Base-by-base conservation (phyloP, 306 rosid species). In the Casuarina glauca region DNA sequence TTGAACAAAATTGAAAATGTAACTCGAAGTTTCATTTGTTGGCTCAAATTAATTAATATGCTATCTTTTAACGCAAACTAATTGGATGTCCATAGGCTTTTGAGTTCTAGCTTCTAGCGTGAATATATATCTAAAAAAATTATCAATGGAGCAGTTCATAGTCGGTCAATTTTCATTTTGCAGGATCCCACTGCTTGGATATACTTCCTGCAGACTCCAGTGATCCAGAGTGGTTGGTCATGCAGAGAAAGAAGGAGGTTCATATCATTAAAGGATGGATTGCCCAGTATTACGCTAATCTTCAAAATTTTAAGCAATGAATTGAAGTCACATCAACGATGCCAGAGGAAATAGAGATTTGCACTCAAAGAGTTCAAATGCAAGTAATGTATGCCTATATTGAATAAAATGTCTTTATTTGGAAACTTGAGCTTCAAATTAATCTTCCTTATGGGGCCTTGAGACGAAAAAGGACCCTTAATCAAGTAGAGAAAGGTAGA, bases 111-210 rank as follows among this genome's bases (percentile, higher is more conserved):
- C 3, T 49, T 15, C 2, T 49, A 49, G 13, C 13, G 53, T 49
- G 13, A 11, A 49, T 49, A 49, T 9, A 49, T 15, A 10, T 49
- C 2, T 49, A 35, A 64, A 19, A 45, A 76, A 15, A 49, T 19
- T 16, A 50, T 75, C 9, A 57, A 38, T 10, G 42, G 7, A 5
- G 0, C 5, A 9, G 16, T 61, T 36, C 15, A 61, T 32, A 39
- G 26, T 64, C 1, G 2, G n/a, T 39, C 5, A 16, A 16, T 41
- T 66, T 41, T 41, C 12, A 1, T 42, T 49, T 58, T 80, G 76
- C 86, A 87, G 96, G 96, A 45, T 87, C 90, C 52, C 96, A 91
- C 76, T 87, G 93, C 76, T 66, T 91, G 74, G 96, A 91, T 81
- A 20, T 91, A 39, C 61, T 7, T 3, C 10, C 4, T 10, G 48